Percentiles rank a stretch among this genome's conserved stretches.
These are phyloP conservation scores for Babesia ovata DNA, from an alignment of 169 alveolate genomes.

Conservation along the genomic window DNA sequence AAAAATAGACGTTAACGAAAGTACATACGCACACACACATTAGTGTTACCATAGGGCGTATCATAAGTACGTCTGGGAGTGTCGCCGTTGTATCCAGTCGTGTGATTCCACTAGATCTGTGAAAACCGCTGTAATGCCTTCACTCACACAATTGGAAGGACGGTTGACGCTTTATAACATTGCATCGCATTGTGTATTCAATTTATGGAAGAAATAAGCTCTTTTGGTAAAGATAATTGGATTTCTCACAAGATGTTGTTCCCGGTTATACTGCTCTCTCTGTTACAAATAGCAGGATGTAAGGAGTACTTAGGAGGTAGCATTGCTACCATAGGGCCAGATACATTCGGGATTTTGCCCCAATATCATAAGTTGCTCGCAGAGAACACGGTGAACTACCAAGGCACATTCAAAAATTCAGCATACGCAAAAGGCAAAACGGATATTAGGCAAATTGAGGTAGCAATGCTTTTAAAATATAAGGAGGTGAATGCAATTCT, in stretches of 20 bases:
- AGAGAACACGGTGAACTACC: neutral
- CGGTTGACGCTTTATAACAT: no score
- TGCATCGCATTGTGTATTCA: no score
- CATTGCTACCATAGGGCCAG: conserved; percentile 61
- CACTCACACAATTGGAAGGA: no score
- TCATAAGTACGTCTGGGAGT: no score
- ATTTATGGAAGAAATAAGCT: no score
- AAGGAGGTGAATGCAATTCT: conserved; percentile 64
- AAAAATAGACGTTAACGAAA: no score
- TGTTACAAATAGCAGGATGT: conserved; percentile 10
- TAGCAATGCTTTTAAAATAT: conserved; percentile 49
- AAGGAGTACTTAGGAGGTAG: conserved; percentile 32
- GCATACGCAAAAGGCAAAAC: neutral
- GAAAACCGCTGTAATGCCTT: no score
- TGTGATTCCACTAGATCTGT: no score
- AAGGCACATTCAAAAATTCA: neutral
- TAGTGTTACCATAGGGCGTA: no score
- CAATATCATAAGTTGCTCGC: conserved; percentile 25
- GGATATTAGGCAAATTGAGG: conserved; percentile 1
- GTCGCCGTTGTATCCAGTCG: no score
- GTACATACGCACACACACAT: no score
- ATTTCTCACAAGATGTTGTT: conserved; percentile 5
- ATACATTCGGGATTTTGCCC: conserved; percentile 49
- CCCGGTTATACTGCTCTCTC: neutral
- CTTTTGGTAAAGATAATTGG: no score